Evolutionary conservation across 2,329 filamentous ascomycete species (phyloP).

Genomic region (Stagonosporopsis rhizophila): DNA sequence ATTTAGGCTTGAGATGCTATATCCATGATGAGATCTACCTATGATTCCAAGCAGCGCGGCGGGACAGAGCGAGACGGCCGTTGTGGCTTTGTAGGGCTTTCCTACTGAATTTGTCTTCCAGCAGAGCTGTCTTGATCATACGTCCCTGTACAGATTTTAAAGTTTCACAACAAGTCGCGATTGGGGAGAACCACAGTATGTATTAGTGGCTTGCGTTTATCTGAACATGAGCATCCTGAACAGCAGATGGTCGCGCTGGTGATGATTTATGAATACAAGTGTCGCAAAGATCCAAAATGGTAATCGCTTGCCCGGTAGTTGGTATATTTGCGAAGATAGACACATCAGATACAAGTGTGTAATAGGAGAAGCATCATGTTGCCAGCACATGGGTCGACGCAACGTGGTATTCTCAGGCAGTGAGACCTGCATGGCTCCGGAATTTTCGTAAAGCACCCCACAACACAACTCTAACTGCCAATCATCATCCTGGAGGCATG

Average conservation of each 20-base stretch:
- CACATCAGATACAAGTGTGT: background rate
- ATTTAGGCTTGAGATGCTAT: background rate
- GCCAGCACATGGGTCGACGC: background rate
- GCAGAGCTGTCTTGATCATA: background rate
- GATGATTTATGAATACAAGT: background rate
- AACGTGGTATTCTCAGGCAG: constrained; percentile 2
- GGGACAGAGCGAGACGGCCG: background rate
- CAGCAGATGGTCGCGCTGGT: background rate
- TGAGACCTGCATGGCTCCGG: constrained; percentile 13
- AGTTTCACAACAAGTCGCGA: too few species aligned
- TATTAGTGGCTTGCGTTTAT: background rate
- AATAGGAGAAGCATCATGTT: background rate
- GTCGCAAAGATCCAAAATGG: background rate
- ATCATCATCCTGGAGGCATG: background rate
- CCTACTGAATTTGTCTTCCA: background rate
- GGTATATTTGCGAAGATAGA: background rate
- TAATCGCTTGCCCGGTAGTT: background rate
- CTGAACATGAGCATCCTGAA: background rate
- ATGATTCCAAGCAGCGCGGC: background rate
- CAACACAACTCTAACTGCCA: background rate
- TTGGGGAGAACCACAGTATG: background rate
- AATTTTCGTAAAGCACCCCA: constrained; percentile 15
- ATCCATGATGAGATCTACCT: background rate
- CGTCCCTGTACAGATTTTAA: background rate
- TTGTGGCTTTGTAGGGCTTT: background rate